Evolutionary conservation across 371 early-diverging fungal species (phyloP).

Genomic region (Rhizopus delemar): DNA sequence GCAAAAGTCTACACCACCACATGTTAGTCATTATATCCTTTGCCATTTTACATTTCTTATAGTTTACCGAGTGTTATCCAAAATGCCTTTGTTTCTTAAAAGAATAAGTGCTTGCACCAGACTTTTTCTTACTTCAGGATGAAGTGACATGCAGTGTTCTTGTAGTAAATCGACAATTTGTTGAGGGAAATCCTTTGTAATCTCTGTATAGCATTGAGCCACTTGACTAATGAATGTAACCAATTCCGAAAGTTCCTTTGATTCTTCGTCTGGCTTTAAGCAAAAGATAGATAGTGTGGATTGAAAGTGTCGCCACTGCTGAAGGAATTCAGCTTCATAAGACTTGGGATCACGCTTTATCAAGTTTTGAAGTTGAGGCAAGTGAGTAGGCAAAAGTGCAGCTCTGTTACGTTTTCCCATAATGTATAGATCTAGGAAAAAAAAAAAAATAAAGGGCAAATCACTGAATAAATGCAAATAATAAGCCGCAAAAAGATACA

Average conservation of each 20-base stretch:
- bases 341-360: slow-evolving; percentile 92
- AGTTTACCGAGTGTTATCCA: slow-evolving; percentile 60
- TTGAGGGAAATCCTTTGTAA: slow-evolving; percentile 77
- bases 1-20: slow-evolving; percentile 60
- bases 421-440: slow-evolving; percentile 5
- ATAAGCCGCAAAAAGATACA: neutral
- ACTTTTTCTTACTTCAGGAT: slow-evolving; percentile 80
- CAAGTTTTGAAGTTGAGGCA: slow-evolving; percentile 96
- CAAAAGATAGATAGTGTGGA: slow-evolving; percentile 83
- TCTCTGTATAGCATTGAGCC: slow-evolving; percentile 79
- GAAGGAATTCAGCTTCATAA: slow-evolving; percentile 91
- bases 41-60: slow-evolving; percentile 1
- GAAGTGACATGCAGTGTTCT: slow-evolving; percentile 74
- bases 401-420: slow-evolving; percentile 73
- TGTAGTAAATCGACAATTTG: slow-evolving; percentile 81
- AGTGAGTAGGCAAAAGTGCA: slow-evolving; percentile 75
- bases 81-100: slow-evolving; percentile 80
- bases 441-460: neutral
- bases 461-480: neutral
- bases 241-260: slow-evolving; percentile 80
- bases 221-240: slow-evolving; percentile 89
- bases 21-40: neutral
- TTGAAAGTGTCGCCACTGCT: slow-evolving; percentile 91
- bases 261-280: slow-evolving; percentile 84
- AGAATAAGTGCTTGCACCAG: slow-evolving; percentile 92